Percentiles rank a stretch among this genome's conserved stretches.
These are phyloP conservation scores for Mycena vulgaris DNA, from an alignment of 768 basidiomycete genomes.

Conservation along the genomic window DNA sequence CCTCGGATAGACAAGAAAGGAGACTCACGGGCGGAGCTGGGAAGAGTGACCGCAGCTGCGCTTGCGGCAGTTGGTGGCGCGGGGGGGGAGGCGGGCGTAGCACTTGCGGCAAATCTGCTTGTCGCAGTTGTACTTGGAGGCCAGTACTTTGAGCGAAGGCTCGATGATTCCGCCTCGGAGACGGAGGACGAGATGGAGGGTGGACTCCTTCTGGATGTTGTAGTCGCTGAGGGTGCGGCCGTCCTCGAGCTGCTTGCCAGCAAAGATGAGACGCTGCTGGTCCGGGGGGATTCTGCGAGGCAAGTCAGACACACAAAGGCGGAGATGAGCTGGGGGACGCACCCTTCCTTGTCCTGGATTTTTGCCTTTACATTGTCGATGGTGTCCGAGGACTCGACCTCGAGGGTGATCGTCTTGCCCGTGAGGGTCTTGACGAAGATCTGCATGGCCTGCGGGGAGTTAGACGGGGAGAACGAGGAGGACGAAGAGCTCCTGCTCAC, in stretches of 20 bases:
- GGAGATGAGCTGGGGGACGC: conserved; percentile 32
- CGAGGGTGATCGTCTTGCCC: conserved; percentile 98
- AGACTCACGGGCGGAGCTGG: conserved; percentile 88
- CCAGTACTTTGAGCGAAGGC: conserved; percentile 97
- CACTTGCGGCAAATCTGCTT: conserved; percentile 99
- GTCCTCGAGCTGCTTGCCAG: conserved; percentile 99
- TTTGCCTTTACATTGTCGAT: conserved; percentile 95
- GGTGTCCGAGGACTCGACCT: conserved; percentile 97
- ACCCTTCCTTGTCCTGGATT: conserved; percentile 75
- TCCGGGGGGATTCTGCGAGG: conserved; percentile 87
- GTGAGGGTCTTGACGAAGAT: conserved; percentile 78
- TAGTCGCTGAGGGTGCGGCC: conserved; percentile 97
- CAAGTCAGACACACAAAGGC: background rate
- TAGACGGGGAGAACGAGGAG: background rate
- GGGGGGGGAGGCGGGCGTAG: conserved; percentile 98
- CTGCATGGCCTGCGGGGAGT: background rate
- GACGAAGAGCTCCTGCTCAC: background rate
- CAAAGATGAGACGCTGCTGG: conserved; percentile 96
- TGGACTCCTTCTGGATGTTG: conserved; percentile 99
- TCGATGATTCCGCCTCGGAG: conserved; percentile 99
- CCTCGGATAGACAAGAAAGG: background rate
- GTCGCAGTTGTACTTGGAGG: conserved; percentile 98
- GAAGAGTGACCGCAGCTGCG: conserved; percentile 92
- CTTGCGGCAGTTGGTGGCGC: conserved; percentile 99
- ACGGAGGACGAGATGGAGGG: conserved; percentile 82